Base-by-base conservation (phyloP, 1,284 basidiomycete species). In the Mycena sp. region DNA sequence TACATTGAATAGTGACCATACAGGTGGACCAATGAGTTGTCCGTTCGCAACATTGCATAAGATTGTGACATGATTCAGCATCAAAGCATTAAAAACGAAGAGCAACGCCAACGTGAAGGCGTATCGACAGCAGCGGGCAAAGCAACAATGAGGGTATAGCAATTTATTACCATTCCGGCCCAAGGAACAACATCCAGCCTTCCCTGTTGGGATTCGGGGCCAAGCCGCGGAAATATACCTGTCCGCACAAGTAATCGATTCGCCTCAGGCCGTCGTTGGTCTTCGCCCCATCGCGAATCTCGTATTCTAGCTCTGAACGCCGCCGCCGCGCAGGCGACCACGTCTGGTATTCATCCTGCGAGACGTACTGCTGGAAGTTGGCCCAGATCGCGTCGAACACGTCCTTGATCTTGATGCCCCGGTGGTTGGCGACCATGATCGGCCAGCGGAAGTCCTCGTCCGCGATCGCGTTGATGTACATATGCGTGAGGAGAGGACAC, bases 371-470 rank as follows among this genome's bases (percentile, higher is more conserved):
- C 46, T 79, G 76, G 60, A 88, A 85, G 59, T 83, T 84, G 29
- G 72, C 69, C 50, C 77, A 73, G 48, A 88, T 76, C 40, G 80
- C 80, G 23, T 75, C 65, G 26, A 87, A 76, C 17, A 90, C 78
- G 73, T 89, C 86, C 11, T 73, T 72, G 37, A 84, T 79, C 16
- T 79, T 82, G 58, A 89, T 80, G 0, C 85, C 84, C 9, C 71
- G 67, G 1, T 76, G 68, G 64, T 87, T 85, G 14, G 71, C 58
- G 9, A 84, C 80, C 52, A 80, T 81, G 55, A 87, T 77, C 3
- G 85, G 83, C 87, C 87, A 88, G 11, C 78, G 81, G 67, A 85
- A 84, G 2, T 80, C 74, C 63, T 86, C 84, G 48, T 84, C 83
- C 23, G 81, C 83, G 23, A 89, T 76, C 6, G 75, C 79, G 50